Evolutionary conservation across 495 filamentous ascomycete genomes (phyloP).

Genomic region (Penicillium macrosclerotiorum): DNA sequence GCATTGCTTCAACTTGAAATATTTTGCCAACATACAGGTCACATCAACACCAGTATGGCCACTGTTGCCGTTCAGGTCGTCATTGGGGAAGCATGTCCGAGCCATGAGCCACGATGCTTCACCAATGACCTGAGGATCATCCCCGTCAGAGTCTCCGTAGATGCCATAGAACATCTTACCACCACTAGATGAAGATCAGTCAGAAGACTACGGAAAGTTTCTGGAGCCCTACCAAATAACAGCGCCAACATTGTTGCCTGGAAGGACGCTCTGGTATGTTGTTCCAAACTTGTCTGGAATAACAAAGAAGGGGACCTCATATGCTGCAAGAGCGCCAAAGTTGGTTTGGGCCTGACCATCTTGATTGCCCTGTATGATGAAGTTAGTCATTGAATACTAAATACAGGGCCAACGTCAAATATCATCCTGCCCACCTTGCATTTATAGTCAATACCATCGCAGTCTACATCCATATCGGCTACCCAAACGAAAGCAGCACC

Average conservation of each 20-base stretch:
- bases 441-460: constrained; percentile 33
- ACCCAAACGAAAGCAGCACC: constrained; percentile 35
- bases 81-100: constrained; percentile 37
- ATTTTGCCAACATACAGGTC: constrained; percentile 26
- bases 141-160: constrained; percentile 36
- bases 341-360: constrained; percentile 33
- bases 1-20: neutral
- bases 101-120: constrained; percentile 43
- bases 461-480: constrained; percentile 43
- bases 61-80: constrained; percentile 30
- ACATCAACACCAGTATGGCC: constrained; percentile 33
- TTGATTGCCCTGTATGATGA: constrained; percentile 25
- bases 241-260: constrained; percentile 38
- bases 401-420: neutral
- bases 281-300: constrained; percentile 32
- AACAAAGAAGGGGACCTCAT: constrained; percentile 40
- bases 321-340: constrained; percentile 38
- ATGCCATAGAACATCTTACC: constrained; percentile 43
- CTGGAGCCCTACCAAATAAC: constrained; percentile 33
- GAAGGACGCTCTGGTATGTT: constrained; percentile 19
- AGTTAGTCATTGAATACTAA: constrained; percentile 2
- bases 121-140: constrained; percentile 34
- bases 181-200: constrained; percentile 9
- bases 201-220: neutral
- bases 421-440: constrained; percentile 22